Evolutionary conservation across 345 rosid genomes (phyloP).

Genomic region (Populus alba): DNA sequence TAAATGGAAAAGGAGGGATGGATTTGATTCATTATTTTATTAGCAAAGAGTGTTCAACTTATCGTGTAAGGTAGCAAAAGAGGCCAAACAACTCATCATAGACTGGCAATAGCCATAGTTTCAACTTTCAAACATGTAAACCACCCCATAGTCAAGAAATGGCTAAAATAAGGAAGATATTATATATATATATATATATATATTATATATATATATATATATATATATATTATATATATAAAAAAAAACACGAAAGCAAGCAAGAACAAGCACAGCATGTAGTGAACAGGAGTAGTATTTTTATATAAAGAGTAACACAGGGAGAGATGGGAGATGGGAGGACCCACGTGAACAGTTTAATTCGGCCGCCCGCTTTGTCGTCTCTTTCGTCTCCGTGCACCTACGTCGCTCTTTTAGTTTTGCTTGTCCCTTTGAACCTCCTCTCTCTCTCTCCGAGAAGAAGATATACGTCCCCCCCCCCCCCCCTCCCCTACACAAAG

Average conservation of each 20-base stretch:
- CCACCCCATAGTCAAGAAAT: not conserved
- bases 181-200: not conserved
- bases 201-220: not conserved
- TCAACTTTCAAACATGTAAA: not conserved
- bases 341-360: constrained; percentile 52
- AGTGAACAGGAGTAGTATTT: not conserved
- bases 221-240: not conserved
- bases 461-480: not conserved
- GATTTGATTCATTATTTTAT: too few relatives aligned
- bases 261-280: not conserved
- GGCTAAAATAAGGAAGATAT: not conserved
- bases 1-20: too few relatives aligned
- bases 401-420: not conserved
- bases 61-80: not conserved
- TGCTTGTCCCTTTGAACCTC: not conserved
- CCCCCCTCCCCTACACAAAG: not conserved
- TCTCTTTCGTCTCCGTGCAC: constrained; percentile 46
- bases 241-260: not conserved
- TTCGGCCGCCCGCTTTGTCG: constrained; percentile 59
- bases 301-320: not conserved
- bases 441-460: not conserved
- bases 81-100: not conserved
- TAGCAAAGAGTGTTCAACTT: not conserved
- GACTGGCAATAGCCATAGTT: not conserved
- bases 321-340: constrained; percentile 4